A percentile compares a stretch with the other conserved stretches of the same genome.
These are phyloP conservation scores for Neophaeococcomyces aloes DNA, from an alignment of 2,329 filamentous ascomycete genomes.

Conservation along the genomic window DNA sequence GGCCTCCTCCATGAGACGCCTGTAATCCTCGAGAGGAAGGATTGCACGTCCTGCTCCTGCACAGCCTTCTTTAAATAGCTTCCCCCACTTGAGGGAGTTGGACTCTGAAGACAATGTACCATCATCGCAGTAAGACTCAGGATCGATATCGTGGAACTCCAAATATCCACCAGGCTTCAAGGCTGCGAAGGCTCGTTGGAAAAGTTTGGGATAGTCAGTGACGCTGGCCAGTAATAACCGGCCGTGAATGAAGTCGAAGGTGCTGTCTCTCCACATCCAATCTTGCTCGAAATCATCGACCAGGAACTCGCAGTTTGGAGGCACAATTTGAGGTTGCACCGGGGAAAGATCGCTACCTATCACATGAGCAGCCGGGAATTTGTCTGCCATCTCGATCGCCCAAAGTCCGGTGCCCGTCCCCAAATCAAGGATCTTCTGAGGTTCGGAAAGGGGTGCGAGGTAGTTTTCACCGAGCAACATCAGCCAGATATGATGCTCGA, in stretches of 20 bases:
- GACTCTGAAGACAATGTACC: slow-evolving; percentile 1
- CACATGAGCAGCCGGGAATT: slow-evolving; percentile 10
- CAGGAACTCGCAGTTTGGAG: slow-evolving; percentile 25
- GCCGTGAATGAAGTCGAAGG: slow-evolving; percentile 26
- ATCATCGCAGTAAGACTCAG: slow-evolving; percentile 11
- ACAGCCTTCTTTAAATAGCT: too few species aligned
- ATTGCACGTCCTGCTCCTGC: too few species aligned
- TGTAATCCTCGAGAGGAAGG: too few species aligned
- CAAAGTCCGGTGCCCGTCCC: slow-evolving; percentile 30
- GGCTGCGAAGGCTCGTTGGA: slow-evolving; percentile 15
- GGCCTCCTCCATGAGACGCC: slow-evolving; percentile 12
- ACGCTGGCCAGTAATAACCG: slow-evolving; percentile 20
- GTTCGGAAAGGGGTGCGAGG: slow-evolving; percentile 21
- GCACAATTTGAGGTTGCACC: slow-evolving; percentile 15
- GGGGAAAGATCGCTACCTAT: slow-evolving; percentile 36
- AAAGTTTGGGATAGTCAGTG: slow-evolving; percentile 18
- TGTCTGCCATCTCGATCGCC: slow-evolving; percentile 28
- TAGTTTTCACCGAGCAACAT: slow-evolving; percentile 19
- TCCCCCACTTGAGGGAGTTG: too few species aligned
- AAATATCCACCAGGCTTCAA: slow-evolving; percentile 24
- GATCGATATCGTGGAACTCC: slow-evolving; percentile 19
- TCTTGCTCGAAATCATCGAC: slow-evolving; percentile 24
- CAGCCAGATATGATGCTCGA: not conserved
- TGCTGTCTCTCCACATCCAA: slow-evolving; percentile 19
- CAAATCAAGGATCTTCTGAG: slow-evolving; percentile 26